Evolutionary conservation across 2,329 filamentous ascomycete genomes (phyloP).

Genomic region (Xylaria sp.): DNA sequence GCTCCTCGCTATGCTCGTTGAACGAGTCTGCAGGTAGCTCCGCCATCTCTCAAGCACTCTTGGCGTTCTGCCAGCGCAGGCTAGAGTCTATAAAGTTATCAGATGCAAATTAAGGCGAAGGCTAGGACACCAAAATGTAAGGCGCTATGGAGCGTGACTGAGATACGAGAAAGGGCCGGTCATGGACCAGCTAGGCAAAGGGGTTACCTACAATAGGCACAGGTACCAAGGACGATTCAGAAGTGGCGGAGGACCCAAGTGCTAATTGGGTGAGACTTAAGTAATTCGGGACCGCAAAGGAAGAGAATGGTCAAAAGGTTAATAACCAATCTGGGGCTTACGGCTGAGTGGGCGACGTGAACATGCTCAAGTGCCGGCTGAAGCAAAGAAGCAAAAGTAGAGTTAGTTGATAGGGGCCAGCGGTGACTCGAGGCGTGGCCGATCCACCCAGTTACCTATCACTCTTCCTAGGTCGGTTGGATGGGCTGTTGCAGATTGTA

Average conservation of each 20-base stretch:
- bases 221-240: constrained; percentile 14
- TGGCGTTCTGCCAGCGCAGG: constrained; percentile 4
- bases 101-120: constrained; percentile 9
- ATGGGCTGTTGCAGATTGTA: neutral
- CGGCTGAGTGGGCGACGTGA: neutral
- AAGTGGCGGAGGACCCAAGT: neutral
- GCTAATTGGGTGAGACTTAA: constrained; percentile 23
- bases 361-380: neutral
- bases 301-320: neutral
- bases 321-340: neutral
- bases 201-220: neutral
- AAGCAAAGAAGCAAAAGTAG: neutral
- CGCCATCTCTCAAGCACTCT: constrained; percentile 25
- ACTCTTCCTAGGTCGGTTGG: neutral
- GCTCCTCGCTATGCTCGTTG: constrained; percentile 12
- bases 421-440: neutral
- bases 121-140: neutral
- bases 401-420: neutral
- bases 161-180: neutral
- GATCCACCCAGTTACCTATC: neutral
- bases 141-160: constrained; percentile 5
- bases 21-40: constrained; percentile 19
- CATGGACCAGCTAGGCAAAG: constrained; percentile 4
- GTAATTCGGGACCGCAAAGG: constrained; percentile 6
- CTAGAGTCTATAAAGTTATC: neutral